Base-by-base conservation (phyloP, 257 asterid genomes). In the Nicotiana paniculata region DNA sequence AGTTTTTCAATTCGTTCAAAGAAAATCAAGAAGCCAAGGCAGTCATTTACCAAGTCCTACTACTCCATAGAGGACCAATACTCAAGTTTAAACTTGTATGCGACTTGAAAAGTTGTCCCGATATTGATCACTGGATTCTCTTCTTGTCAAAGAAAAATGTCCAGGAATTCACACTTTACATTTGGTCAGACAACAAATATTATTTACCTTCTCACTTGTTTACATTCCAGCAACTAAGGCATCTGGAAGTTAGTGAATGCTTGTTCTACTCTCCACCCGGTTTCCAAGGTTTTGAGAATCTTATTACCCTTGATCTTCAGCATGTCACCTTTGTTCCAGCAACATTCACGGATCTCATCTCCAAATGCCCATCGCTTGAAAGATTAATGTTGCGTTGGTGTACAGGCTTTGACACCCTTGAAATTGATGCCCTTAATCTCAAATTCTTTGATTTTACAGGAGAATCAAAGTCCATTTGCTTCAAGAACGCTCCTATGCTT, bases 321-420 rank as follows among this genome's bases (percentile, higher is more conserved):
- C 67, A 16, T 68, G 85, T 65, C 3, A 53, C 21, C 6, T 35
- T 87, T 21, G 13, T 30, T 58, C 88, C 77, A 0, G 80, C 82
- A 28, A 67, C 13, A 10, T 78, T 84, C 26, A 81, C 48, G 21
- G 32, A 54, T 32, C 48, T 87, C 33, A 16, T 77, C 10, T 75
- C 81, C n/a, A 66, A 77, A 4, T 87, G 86, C 66, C 77, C 15
- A 39, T 37, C 51, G 4, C 24, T 87, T 77, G 86, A 85, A 51
- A 4, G 59, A 5, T 55, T 84, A 17, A 63, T 26, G 65, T 57
- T 83, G 82, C 26, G 54, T 18, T 62, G 69, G 18, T 85, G 83
- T 48, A 15, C 63, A n/a, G 17, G 13, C 18, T 66, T 86, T 59
- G 78, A 82, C 26, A 83, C 55, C 79, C 84, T 7, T 77, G 78